Percentiles rank a stretch among this genome's conserved stretches.
Conservation (phyloP, 2,329 filamentous ascomycete species). For the Aureobasidium sp. region DNA sequence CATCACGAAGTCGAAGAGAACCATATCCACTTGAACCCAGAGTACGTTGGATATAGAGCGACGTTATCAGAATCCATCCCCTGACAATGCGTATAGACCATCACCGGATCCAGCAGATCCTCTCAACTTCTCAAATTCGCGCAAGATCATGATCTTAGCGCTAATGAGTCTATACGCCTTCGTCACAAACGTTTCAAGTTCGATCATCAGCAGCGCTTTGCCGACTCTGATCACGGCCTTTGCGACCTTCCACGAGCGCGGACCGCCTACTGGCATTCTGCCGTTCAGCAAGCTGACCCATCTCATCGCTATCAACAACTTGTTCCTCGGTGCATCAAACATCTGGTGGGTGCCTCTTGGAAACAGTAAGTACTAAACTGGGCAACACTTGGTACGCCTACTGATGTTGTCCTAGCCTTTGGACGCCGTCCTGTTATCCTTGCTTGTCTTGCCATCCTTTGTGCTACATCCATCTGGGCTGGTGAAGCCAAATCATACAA, state of each 20-base stretch:
- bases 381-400: no score
- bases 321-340: slow-evolving; percentile 35
- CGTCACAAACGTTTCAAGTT: slow-evolving; percentile 32
- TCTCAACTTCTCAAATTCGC: slow-evolving; percentile 33
- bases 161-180: slow-evolving; percentile 35
- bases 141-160: slow-evolving; percentile 31
- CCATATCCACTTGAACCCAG: slow-evolving; percentile 31
- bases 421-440: slow-evolving; percentile 35
- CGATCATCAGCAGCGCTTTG: slow-evolving; percentile 32
- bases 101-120: slow-evolving; percentile 35
- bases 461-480: slow-evolving; percentile 34
- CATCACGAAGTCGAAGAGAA: slow-evolving; percentile 30
- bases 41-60: neutral
- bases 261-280: slow-evolving; percentile 17
- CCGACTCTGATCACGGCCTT: slow-evolving; percentile 30
- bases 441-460: slow-evolving; percentile 29
- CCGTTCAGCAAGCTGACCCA: slow-evolving; percentile 30
- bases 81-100: slow-evolving; percentile 22
- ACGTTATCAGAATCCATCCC: no score
- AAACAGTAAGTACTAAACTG: slow-evolving; percentile 22
- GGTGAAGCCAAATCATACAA: slow-evolving; percentile 32
- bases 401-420: slow-evolving; percentile 21
- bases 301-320: slow-evolving; percentile 33
- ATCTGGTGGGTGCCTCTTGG: slow-evolving; percentile 37
- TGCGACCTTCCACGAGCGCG: slow-evolving; percentile 16